A percentile compares a stretch with the other conserved stretches of the same genome.
Evolutionary conservation across 1,284 basidiomycete genomes (phyloP).

Genomic region (Termitomyces sp.): DNA sequence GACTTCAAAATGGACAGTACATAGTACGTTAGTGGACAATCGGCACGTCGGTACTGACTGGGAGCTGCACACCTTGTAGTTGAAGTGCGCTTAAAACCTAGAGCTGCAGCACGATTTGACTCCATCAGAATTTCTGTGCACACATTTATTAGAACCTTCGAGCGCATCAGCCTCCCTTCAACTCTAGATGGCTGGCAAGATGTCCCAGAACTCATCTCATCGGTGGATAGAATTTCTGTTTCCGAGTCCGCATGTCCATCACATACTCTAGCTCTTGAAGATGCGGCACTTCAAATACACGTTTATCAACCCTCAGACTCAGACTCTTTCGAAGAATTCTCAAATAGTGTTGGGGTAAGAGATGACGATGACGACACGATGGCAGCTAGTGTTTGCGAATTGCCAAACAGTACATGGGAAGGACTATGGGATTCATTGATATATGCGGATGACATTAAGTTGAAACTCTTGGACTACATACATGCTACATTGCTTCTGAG

Average conservation of each 20-base stretch:
- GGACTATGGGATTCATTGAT: conserved; percentile 91
- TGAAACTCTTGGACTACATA: conserved; percentile 88
- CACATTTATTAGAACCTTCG: conserved; percentile 54
- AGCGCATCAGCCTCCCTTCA: conserved; percentile 61
- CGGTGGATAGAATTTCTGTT: conserved; percentile 76
- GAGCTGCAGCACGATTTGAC: conserved; percentile 67
- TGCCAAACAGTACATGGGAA: conserved; percentile 80
- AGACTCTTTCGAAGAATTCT: conserved; percentile 76
- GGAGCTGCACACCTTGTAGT: conserved; percentile 42
- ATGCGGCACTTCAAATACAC: conserved; percentile 72
- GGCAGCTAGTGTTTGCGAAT: conserved; percentile 81
- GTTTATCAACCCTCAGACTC: conserved; percentile 77
- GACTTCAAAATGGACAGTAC: conserved; percentile 16
- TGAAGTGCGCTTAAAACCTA: conserved; percentile 72
- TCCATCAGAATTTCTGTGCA: conserved; percentile 62
- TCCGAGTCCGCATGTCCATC: conserved; percentile 61
- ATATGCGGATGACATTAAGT: conserved; percentile 87
- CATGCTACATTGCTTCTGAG: conserved; percentile 89
- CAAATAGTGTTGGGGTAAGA: conserved; percentile 50
- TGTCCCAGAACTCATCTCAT: conserved; percentile 60
- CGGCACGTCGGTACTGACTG: not conserved
- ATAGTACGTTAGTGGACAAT: conserved; percentile 12
- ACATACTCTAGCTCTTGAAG: conserved; percentile 49
- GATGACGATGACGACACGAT: conserved; percentile 74
- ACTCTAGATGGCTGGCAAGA: conserved; percentile 72